Conservation (phyloP, 176 grass and related monocot genomes). For the Aechmea fasciata region DNA sequence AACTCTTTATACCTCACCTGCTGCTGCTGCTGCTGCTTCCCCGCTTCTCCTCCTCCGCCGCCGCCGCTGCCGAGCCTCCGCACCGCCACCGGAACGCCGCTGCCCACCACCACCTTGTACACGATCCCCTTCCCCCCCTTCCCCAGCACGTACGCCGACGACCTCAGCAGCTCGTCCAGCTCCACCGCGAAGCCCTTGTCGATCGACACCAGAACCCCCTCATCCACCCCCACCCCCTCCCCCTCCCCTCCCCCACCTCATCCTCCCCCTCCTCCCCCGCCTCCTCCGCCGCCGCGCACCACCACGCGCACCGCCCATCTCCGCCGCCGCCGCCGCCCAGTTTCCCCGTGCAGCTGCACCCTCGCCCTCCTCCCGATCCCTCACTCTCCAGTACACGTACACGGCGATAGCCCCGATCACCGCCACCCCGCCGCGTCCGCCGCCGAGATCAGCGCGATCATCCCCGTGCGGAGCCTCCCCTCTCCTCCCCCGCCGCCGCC, state of each 20-base stretch:
- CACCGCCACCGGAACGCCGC: slow-evolving; percentile 63
- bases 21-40: not conserved
- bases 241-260: slow-evolving; percentile 11
- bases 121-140: slow-evolving; percentile 88
- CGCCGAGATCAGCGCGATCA: slow-evolving; percentile 58
- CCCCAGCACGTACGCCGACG: slow-evolving; percentile 83
- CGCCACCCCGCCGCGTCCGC: slow-evolving; percentile 57
- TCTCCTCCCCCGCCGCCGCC: not conserved
- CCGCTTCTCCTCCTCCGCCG: slow-evolving; percentile 23
- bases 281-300: slow-evolving; percentile 9
- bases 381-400: slow-evolving; percentile 76
- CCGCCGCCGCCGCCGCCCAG: not conserved
- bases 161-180: slow-evolving; percentile 76
- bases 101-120: slow-evolving; percentile 92
- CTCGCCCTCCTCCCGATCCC: slow-evolving; percentile 23
- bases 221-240: slow-evolving; percentile 16
- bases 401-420: slow-evolving; percentile 57
- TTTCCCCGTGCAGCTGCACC: slow-evolving; percentile 17
- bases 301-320: slow-evolving; percentile 20
- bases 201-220: slow-evolving; percentile 64
- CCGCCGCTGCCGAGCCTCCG: slow-evolving; percentile 47
- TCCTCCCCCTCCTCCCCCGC: not conserved
- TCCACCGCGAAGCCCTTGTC: slow-evolving; percentile 76
- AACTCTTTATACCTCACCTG: slow-evolving; percentile 59
- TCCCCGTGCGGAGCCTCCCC: slow-evolving; percentile 27